phyloP scores from a whole-genome alignment of 257 asterid genomes.

The Marsdenia floribunda region DNA sequence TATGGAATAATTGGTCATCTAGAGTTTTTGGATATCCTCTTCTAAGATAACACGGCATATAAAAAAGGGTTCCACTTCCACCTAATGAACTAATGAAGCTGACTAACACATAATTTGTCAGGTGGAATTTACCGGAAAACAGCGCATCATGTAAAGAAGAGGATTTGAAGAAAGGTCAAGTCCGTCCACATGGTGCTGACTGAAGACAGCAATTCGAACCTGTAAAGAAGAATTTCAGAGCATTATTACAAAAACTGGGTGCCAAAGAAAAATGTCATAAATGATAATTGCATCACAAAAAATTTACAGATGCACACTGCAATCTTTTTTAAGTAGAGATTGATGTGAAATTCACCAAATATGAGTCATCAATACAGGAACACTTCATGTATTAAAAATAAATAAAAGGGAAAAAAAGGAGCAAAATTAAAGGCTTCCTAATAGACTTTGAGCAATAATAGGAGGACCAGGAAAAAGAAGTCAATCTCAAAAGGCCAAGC shows the following conservation, averaged over 20 bases:
- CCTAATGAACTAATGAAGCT: background rate
- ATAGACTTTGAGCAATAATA: background rate
- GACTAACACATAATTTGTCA: background rate
- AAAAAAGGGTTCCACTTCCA: no score
- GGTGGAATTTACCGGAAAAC: conserved; percentile 73
- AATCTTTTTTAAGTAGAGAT: background rate
- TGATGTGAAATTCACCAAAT: background rate
- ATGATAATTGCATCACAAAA: background rate
- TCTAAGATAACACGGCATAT: background rate
- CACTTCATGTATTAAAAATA: background rate
- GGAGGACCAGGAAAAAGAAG: background rate
- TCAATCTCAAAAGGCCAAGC: background rate
- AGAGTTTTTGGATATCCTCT: background rate
- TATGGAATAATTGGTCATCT: background rate
- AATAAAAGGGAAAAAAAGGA: no score
- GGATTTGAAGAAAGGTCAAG: conserved; percentile 98
- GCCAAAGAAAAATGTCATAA: background rate
- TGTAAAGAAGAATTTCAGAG: conserved; percentile 19
- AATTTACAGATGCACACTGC: background rate
- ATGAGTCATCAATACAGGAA: background rate
- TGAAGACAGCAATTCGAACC: conserved; percentile 97
- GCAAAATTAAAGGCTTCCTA: background rate
- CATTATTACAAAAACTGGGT: background rate
- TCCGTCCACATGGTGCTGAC: conserved; percentile 97
- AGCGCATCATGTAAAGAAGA: conserved; percentile 96